phyloP scores from a whole-genome alignment of 2,329 filamentous ascomycete species.

The Cladophialophora chaetospira region DNA sequence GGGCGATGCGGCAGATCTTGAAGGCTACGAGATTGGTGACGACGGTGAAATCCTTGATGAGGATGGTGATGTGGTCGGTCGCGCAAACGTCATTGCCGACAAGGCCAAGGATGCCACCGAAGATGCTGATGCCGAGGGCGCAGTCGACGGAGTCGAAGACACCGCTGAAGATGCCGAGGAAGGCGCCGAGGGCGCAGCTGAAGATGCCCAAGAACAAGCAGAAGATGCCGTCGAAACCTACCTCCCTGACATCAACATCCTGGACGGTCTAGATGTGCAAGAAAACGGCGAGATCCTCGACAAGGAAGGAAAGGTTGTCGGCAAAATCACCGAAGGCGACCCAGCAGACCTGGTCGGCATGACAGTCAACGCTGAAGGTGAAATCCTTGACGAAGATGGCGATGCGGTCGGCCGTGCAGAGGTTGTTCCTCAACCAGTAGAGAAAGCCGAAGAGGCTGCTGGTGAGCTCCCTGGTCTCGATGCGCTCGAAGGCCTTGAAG shows the following conservation, averaged over 20 bases:
- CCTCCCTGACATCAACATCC: conserved; percentile 39
- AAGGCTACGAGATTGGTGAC: conserved; percentile 45
- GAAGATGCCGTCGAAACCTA: conserved; percentile 42
- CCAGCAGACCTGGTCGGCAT: conserved; percentile 45
- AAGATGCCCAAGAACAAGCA: conserved; percentile 39
- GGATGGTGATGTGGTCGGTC: conserved; percentile 41
- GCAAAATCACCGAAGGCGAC: conserved; percentile 45
- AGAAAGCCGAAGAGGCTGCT: conserved; percentile 51
- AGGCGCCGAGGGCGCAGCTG: conserved; percentile 25
- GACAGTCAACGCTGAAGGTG: conserved; percentile 44
- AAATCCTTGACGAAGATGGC: conserved; percentile 44
- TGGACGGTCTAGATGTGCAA: conserved; percentile 48
- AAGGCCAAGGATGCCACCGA: conserved; percentile 32
- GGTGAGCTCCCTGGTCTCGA: conserved; percentile 46
- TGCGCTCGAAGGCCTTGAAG: conserved; percentile 43
- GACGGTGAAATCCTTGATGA: conserved; percentile 38
- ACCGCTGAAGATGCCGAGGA: conserved; percentile 41
- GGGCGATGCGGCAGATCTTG: conserved; percentile 45
- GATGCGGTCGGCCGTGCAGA: conserved; percentile 42
- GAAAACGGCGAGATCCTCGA: conserved; percentile 58
- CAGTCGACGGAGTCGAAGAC: conserved; percentile 35
- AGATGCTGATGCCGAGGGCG: conserved; percentile 34
- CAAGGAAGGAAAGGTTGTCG: conserved; percentile 42
- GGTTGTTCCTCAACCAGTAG: conserved; percentile 43
- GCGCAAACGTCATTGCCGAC: conserved; percentile 37